A percentile compares a stretch with the other conserved stretches of the same genome.
Conservation (phyloP, 768 basidiomycete species). For the Agrocybe chaxingu region DNA sequence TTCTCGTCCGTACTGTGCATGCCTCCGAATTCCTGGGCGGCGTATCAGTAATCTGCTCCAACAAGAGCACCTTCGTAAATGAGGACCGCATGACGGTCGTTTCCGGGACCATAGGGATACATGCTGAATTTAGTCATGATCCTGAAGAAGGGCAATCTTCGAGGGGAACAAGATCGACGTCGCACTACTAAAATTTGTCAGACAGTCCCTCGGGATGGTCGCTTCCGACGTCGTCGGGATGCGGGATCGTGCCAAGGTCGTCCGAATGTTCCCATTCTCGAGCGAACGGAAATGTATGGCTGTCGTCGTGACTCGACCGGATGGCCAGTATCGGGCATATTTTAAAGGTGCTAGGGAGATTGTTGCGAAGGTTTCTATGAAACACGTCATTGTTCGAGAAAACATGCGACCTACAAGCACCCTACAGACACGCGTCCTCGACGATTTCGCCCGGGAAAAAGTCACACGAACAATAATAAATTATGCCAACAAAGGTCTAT, state of each 20-base stretch:
- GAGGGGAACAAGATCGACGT: slow-evolving; percentile 96
- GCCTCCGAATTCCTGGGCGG: slow-evolving; percentile 99
- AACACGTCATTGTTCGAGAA: slow-evolving; percentile 67
- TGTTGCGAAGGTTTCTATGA: slow-evolving; percentile 69
- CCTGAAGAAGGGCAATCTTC: slow-evolving; percentile 68
- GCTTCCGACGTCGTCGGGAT: slow-evolving; percentile 54
- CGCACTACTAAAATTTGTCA: slow-evolving; percentile 82
- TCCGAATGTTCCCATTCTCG: slow-evolving; percentile 93
- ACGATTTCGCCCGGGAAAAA: slow-evolving; percentile 71
- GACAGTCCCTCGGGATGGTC: slow-evolving; percentile 65
- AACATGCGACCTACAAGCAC: slow-evolving; percentile 18
- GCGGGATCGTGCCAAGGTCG: slow-evolving; percentile 57
- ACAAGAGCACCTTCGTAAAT: slow-evolving; percentile 96
- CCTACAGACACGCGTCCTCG: slow-evolving; percentile 61
- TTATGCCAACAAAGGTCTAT: slow-evolving; percentile 93
- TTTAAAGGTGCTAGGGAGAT: slow-evolving; percentile 96
- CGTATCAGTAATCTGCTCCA: slow-evolving; percentile 91
- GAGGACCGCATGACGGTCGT: slow-evolving; percentile 96
- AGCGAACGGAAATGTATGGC: slow-evolving; percentile 95
- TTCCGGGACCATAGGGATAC: slow-evolving; percentile 90
- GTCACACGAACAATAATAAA: slow-evolving; percentile 93
- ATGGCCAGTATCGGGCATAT: slow-evolving; percentile 64
- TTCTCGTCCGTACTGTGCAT: slow-evolving; percentile 92
- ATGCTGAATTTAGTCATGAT: slow-evolving; percentile 87
- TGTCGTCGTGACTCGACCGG: slow-evolving; percentile 65